phyloP scores from a whole-genome alignment of 805 yeast species.

The Saccharomycopsis vini region DNA sequence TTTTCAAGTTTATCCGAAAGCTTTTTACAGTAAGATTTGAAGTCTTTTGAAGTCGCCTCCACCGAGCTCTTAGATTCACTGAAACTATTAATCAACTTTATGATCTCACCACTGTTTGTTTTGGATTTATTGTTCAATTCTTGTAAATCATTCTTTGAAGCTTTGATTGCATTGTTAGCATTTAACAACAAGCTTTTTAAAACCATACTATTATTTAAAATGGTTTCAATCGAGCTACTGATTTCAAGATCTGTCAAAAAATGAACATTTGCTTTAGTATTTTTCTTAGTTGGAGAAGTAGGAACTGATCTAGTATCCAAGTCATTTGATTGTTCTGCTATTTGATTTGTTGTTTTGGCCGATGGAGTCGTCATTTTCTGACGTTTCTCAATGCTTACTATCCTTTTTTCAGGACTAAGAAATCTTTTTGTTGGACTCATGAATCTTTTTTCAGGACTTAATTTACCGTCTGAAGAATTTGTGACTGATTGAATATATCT shows the following conservation, averaged over 20 bases:
- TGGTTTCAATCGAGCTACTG: constrained; percentile 10
- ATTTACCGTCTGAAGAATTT: not conserved
- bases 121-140: constrained; percentile 6
- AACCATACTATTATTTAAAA: constrained; percentile 14
- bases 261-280: not conserved
- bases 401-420: not conserved
- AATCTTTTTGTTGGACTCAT: not conserved
- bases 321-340: not conserved
- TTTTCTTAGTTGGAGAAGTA: not conserved
- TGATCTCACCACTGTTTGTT: constrained; percentile 9
- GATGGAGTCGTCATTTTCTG: not conserved
- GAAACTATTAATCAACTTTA: constrained; percentile 3
- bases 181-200: constrained; percentile 13
- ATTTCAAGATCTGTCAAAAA: constrained; percentile 16
- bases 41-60: not conserved
- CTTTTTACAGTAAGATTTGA: not conserved
- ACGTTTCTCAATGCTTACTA: not conserved
- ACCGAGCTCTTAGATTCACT: not conserved
- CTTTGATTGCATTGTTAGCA: constrained; percentile 10
- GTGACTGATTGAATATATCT: not conserved
- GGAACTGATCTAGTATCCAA: not conserved
- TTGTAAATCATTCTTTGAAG: constrained; percentile 3
- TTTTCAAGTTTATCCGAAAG: not conserved
- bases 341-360: not conserved
- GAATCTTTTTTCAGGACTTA: not conserved